Evolutionary conservation across 1,284 basidiomycete species (phyloP).

Genomic region (Termitomyces sp.): DNA sequence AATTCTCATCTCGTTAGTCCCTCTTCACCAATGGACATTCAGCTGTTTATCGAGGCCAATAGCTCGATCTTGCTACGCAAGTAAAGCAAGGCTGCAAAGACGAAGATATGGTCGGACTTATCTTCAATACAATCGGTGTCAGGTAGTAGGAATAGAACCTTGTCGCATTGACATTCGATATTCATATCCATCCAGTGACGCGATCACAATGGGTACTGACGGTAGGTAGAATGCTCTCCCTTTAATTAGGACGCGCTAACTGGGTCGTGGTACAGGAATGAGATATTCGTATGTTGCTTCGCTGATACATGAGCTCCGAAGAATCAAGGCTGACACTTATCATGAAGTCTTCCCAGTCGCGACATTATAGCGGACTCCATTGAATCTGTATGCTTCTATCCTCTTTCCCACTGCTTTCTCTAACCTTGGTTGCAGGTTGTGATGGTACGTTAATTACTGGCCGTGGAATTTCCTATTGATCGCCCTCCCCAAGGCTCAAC

Average conservation of each 20-base stretch:
- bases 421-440: slow-evolving; percentile 45
- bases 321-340: slow-evolving; percentile 11
- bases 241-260: background rate
- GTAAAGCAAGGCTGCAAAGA: slow-evolving; percentile 75
- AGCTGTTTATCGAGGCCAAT: background rate
- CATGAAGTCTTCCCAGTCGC: slow-evolving; percentile 73
- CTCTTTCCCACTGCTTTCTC: background rate
- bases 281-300: slow-evolving; percentile 59
- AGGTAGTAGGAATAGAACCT: slow-evolving; percentile 37
- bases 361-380: slow-evolving; percentile 91
- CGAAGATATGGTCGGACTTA: slow-evolving; percentile 71
- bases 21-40: background rate
- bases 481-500: slow-evolving; percentile 53
- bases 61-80: slow-evolving; percentile 73
- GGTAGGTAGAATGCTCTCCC: slow-evolving; percentile 37
- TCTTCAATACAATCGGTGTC: slow-evolving; percentile 78
- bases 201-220: slow-evolving; percentile 80
- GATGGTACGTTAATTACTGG: slow-evolving; percentile 37
- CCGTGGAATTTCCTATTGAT: background rate
- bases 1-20: slow-evolving; percentile 64
- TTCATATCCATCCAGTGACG: slow-evolving; percentile 49
- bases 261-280: slow-evolving; percentile 52
- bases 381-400: slow-evolving; percentile 57
- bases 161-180: background rate
- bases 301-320: slow-evolving; percentile 6